These are phyloP conservation scores for Tylopilus cervinicoccineus DNA, from an alignment of 768 basidiomycete species.

Conservation along the genomic window DNA sequence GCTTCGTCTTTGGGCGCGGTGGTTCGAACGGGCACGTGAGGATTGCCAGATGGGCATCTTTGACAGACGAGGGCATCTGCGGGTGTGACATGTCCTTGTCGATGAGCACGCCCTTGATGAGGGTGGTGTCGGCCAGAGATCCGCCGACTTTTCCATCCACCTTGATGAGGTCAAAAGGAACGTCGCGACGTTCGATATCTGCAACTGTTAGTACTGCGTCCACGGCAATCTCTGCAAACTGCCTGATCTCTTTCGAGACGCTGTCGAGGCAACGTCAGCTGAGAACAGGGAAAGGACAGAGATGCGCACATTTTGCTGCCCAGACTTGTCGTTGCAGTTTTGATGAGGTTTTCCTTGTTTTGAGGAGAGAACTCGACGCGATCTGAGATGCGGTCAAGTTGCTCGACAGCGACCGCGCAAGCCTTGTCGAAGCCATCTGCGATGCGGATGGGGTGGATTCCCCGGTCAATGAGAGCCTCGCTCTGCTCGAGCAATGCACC, in stretches of 20 bases:
- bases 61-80: constrained; percentile 89
- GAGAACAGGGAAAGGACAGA: not conserved
- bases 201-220: constrained; percentile 95
- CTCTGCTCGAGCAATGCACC: constrained; percentile 95
- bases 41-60: constrained; percentile 91
- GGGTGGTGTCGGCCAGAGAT: constrained; percentile 87
- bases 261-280: constrained; percentile 39
- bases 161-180: constrained; percentile 97
- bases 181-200: constrained; percentile 91
- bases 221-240: constrained; percentile 97
- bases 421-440: constrained; percentile 98
- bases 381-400: constrained; percentile 90
- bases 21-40: constrained; percentile 99
- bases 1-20: constrained; percentile 98
- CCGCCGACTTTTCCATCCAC: constrained; percentile 99
- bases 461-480: constrained; percentile 94
- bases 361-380: constrained; percentile 77
- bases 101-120: constrained; percentile 96
- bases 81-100: constrained; percentile 99
- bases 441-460: constrained; percentile 97
- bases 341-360: constrained; percentile 84
- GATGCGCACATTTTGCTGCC: constrained; percentile 89
- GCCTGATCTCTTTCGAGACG: constrained; percentile 92
- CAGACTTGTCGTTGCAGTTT: constrained; percentile 92
- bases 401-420: constrained; percentile 83